Conservation (phyloP, 202 grass and related monocot genomes). For the Carex sylvatica region DNA sequence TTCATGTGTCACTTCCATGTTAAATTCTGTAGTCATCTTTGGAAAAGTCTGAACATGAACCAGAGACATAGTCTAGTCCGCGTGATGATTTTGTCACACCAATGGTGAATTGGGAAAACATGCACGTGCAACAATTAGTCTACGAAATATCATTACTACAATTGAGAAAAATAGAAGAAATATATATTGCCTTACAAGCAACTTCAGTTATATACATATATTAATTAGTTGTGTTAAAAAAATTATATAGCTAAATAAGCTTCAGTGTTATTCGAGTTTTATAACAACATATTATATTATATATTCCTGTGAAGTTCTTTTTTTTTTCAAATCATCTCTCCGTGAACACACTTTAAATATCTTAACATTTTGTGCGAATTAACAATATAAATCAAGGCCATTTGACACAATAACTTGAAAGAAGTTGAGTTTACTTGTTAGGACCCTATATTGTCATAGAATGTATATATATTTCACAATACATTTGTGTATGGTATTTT, state of each 20-base stretch:
- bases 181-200: neutral
- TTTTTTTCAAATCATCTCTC: neutral
- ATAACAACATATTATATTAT: neutral
- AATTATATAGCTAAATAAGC: neutral
- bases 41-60: slow-evolving; percentile 25
- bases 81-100: slow-evolving; percentile 46
- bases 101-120: slow-evolving; percentile 28
- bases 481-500: neutral
- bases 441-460: neutral
- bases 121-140: slow-evolving; percentile 39
- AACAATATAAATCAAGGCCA: neutral
- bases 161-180: slow-evolving; percentile 12
- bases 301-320: neutral
- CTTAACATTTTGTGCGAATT: neutral
- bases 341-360: neutral
- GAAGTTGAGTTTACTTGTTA: neutral
- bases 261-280: neutral
- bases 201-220: neutral
- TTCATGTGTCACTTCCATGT: slow-evolving; percentile 23
- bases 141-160: slow-evolving; percentile 32
- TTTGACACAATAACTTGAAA: neutral
- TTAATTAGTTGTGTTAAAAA: neutral
- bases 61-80: slow-evolving; percentile 31
- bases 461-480: neutral
- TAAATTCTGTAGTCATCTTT: slow-evolving; percentile 23